Percentiles rank a stretch among this genome's conserved stretches.
phyloP scores from a whole-genome alignment of 225 moss, liverwort and hornwort genomes.

The Asterella californica region DNA sequence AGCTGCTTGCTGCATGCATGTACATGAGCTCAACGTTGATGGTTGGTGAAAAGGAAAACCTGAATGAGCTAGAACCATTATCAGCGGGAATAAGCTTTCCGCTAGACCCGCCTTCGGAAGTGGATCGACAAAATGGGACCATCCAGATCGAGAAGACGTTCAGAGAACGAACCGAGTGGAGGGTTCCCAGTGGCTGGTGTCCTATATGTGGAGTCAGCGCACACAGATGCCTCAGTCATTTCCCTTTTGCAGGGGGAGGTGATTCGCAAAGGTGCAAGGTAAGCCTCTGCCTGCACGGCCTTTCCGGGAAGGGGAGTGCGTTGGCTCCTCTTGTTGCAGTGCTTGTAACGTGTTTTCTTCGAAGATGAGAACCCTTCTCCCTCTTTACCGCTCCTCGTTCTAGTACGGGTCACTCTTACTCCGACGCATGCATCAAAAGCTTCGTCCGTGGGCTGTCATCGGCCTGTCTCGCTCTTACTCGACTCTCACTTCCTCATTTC shows the following conservation, averaged over 20 bases:
- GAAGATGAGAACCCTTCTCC: background rate
- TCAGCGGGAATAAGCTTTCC: background rate
- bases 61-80: no score
- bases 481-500: background rate
- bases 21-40: no score
- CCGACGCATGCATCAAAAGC: background rate
- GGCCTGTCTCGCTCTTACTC: background rate
- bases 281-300: background rate
- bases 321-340: background rate
- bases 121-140: background rate
- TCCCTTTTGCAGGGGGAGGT: background rate
- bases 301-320: background rate
- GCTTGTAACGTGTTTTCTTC: no score
- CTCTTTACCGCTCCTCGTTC: no score
- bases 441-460: background rate
- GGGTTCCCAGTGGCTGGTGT: background rate
- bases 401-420: background rate
- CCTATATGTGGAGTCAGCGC: background rate
- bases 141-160: no score
- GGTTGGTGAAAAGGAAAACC: no score
- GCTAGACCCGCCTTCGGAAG: background rate
- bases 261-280: slow-evolving; percentile 1
- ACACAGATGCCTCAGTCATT: background rate
- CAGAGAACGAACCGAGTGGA: background rate
- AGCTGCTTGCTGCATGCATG: no score